These are phyloP conservation scores for Kluyveromyces dobzhanskii DNA, from an alignment of 805 yeast species.

Conservation along the genomic window DNA sequence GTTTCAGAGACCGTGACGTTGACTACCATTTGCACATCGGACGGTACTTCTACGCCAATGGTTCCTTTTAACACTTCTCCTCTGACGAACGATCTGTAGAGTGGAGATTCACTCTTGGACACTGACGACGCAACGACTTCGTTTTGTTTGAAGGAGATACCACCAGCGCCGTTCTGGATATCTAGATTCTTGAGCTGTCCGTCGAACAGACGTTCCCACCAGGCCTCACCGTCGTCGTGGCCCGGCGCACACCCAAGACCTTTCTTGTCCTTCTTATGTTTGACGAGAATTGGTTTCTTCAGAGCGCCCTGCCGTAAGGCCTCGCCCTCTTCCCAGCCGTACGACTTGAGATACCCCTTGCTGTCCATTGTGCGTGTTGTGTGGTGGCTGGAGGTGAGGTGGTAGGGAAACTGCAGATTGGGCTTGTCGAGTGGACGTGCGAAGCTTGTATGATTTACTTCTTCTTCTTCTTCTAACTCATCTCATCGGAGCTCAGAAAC, in stretches of 20 bases:
- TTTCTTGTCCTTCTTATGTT: constrained; percentile 82
- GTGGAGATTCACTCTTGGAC: constrained; percentile 52
- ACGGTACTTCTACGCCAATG: constrained; percentile 32
- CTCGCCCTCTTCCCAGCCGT: constrained; percentile 91
- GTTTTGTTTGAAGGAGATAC: constrained; percentile 48
- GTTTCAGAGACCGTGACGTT: constrained; percentile 12
- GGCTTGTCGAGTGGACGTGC: too few species aligned
- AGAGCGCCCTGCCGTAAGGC: constrained; percentile 75
- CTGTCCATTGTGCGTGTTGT: constrained; percentile 60
- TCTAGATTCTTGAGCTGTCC: constrained; percentile 80
- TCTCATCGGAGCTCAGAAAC: too few species aligned
- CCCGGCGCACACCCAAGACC: constrained; percentile 75
- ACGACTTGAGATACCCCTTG: constrained; percentile 57
- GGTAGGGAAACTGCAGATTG: too few species aligned
- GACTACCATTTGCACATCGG: constrained; percentile 8
- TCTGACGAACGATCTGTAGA: constrained; percentile 77
- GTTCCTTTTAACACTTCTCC: constrained; percentile 86
- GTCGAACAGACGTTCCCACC: constrained; percentile 97
- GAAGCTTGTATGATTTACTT: too few species aligned
- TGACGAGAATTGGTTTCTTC: constrained; percentile 77
- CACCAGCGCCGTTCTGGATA: constrained; percentile 32
- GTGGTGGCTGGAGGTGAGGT: too few species aligned
- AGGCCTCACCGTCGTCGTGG: constrained; percentile 67
- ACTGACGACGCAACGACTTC: constrained; percentile 39
- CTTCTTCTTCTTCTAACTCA: too few species aligned